Conservation (phyloP, 2,329 filamentous ascomycete species). For the Annulohypoxylon truncatum region DNA sequence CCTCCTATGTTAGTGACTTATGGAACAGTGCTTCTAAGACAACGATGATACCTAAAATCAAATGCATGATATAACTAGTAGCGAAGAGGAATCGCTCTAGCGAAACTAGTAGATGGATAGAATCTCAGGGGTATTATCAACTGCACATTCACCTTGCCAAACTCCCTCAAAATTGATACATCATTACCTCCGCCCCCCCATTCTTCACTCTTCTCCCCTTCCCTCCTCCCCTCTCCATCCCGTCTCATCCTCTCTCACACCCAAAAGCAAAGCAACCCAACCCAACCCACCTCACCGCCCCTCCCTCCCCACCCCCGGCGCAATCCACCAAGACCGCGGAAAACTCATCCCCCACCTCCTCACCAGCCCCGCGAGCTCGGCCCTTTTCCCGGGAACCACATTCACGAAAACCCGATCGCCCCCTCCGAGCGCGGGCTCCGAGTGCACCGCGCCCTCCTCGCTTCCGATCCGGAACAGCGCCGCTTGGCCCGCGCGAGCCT, state of each 20-base stretch:
- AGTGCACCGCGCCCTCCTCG: constrained; percentile 57
- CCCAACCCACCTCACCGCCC: not conserved
- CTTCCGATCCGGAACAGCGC: constrained; percentile 58
- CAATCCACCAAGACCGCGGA: constrained; percentile 48
- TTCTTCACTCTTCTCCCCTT: too few species aligned
- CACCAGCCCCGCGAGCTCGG: constrained; percentile 50
- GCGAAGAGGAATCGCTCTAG: too few species aligned
- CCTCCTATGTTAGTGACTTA: not conserved
- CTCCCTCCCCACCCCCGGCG: constrained; percentile 17
- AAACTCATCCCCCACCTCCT: constrained; percentile 55
- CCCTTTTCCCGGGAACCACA: constrained; percentile 52
- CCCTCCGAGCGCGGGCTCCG: constrained; percentile 53
- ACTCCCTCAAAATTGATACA: not conserved
- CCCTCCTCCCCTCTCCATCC: not conserved
- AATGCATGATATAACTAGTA: too few species aligned
- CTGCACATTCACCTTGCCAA: not conserved
- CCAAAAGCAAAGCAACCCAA: too few species aligned
- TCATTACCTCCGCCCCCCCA: not conserved
- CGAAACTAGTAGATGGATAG: too few species aligned
- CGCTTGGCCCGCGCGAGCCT: constrained; percentile 50
- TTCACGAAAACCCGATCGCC: constrained; percentile 53
- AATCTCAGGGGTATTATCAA: too few species aligned
- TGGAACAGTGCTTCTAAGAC: not conserved
- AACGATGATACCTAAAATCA: not conserved
- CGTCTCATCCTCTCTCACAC: not conserved